Evolutionary conservation across 2,329 filamentous ascomycete species (phyloP), one percentile per base, ranked within the genome.

Genomic region (Neoscytalidium dimidiatum): DNA sequence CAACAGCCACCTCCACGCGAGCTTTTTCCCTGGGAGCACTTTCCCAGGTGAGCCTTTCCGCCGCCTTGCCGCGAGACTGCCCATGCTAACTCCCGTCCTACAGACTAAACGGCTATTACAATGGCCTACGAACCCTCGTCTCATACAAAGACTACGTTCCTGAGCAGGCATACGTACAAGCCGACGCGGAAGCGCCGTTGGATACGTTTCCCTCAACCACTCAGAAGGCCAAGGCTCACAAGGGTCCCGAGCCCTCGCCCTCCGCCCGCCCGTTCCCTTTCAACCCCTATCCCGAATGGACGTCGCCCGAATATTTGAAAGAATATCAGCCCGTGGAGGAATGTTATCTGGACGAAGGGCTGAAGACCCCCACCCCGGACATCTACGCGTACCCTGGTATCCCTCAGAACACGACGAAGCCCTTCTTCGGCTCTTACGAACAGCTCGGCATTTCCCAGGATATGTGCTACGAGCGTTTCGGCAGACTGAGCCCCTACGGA

Each of bases 311-410:
- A 60, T 83, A 82, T 71, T 79, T 80, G 49, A 77, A 78, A 66
- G 78, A 82, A 44, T 81, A 86, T 69, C 79, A 84, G 62, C 78
- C 81, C 19, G 84, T 89, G 14, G 79, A 85, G 48, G 48, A 56
- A 28, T 92, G 90, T 77, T 91, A 84, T 69, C 79, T 92, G 33
- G 88, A 92, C 70, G 78, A 86, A 48, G 64, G 64, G n/a, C 33
- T 61, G 35, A 86, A 80, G 31, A 74, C 88, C 3, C 71, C 78
- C 0, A 82, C 83, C 0, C 90, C 90, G 0, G 85, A 89, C 67
- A 77, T 91, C 28, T 90, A 86, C 72, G 89, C 87, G 1, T 92
- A 91, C 69, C 80, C 84, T 1, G 82, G 82, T 19, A 72, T 84
- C 13, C 82, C 82, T 28, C 80, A 82, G 68, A 80, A 83, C 72